These are phyloP conservation scores for Cercospora sp. DNA, from an alignment of 2,329 filamentous ascomycete genomes.

Conservation along the genomic window DNA sequence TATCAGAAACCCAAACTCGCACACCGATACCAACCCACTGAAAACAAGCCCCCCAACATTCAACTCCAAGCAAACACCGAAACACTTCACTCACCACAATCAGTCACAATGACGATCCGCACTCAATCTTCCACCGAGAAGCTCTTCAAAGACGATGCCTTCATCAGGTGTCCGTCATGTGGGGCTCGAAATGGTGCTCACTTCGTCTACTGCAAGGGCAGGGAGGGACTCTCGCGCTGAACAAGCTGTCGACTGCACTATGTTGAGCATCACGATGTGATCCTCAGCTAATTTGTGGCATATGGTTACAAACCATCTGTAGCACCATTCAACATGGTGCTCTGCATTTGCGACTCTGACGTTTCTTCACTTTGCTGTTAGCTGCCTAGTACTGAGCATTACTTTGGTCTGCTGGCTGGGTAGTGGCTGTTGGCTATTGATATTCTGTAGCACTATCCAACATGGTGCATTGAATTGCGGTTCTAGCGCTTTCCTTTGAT, in stretches of 20 bases:
- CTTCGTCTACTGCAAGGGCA: slow-evolving; percentile 9
- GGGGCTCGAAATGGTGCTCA: slow-evolving; percentile 12
- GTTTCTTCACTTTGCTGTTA: background rate
- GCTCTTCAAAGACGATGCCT: slow-evolving; percentile 11
- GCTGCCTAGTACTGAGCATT: background rate
- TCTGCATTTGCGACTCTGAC: background rate
- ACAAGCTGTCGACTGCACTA: background rate
- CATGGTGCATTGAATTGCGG: background rate
- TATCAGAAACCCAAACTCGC: background rate
- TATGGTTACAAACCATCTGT: background rate
- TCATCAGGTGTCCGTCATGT: slow-evolving; percentile 12
- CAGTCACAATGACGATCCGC: background rate
- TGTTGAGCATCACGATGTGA: background rate
- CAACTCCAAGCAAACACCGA: background rate
- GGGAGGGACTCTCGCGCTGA: background rate
- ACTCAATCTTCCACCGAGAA: background rate
- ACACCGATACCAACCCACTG: background rate
- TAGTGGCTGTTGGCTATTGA: background rate
- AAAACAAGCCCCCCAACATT: background rate
- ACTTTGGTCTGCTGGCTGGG: background rate
- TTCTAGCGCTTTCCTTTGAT: background rate
- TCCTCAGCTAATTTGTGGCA: background rate
- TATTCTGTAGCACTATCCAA: background rate
- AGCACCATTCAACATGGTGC: background rate
- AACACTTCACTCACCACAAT: background rate